These are phyloP conservation scores for Pythium aquatile DNA, from an alignment of 352 stramenopile genomes.

Conservation along the genomic window DNA sequence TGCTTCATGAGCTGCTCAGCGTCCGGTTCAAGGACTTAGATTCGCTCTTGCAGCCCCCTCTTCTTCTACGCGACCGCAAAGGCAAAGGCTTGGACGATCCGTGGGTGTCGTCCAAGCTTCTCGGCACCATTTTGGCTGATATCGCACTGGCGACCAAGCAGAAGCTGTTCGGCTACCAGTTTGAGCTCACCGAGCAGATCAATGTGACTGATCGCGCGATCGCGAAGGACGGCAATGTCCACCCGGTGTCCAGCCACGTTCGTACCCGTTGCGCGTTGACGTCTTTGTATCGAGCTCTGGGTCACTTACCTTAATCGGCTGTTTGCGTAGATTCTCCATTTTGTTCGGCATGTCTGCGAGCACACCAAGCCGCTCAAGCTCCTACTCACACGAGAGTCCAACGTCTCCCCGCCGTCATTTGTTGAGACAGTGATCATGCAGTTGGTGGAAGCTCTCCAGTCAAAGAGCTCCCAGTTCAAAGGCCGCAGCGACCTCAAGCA, in stretches of 20 bases:
- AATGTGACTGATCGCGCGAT: constrained; percentile 42
- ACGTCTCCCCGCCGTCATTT: constrained; percentile 47
- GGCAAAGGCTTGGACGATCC: constrained; percentile 63
- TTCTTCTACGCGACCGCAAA: constrained; percentile 65
- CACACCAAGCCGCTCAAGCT: constrained; percentile 58
- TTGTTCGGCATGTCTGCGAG: constrained; percentile 70
- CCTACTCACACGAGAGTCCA: constrained; percentile 55
- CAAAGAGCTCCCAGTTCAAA: constrained; percentile 55
- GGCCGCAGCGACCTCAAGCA: constrained; percentile 56
- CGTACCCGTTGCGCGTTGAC: constrained; percentile 1
- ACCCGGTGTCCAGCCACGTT: constrained; percentile 73
- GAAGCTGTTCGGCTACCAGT: constrained; percentile 59
- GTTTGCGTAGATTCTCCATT: constrained; percentile 60
- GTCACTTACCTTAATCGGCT: constrained; percentile 1
- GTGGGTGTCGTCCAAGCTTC: constrained; percentile 51
- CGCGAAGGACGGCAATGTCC: constrained; percentile 76
- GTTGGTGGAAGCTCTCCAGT: constrained; percentile 54
- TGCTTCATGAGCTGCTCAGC: constrained; percentile 53
- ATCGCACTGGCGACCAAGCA: constrained; percentile 52
- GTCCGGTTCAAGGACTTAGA: constrained; percentile 36
- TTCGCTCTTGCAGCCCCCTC: constrained; percentile 40
- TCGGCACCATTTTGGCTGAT: constrained; percentile 40
- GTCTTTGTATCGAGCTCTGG: background rate
- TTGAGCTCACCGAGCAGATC: constrained; percentile 54
- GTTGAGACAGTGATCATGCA: constrained; percentile 69